phyloP scores from a whole-genome alignment of 2,329 filamentous ascomycete species.

The Neofusicoccum cordaticola region DNA sequence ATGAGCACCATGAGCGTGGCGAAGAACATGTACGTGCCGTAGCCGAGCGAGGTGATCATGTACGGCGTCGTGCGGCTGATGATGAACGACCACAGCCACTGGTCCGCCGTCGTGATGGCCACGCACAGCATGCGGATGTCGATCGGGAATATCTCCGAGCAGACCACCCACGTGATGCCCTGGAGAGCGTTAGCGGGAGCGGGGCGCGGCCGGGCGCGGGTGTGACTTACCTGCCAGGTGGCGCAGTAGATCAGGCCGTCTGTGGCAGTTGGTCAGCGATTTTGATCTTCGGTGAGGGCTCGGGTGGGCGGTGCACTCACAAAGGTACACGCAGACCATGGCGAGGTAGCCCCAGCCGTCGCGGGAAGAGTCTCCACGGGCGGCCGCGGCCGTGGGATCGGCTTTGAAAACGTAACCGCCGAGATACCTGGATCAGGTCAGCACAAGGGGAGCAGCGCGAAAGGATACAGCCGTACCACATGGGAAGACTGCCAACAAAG shows the following conservation, averaged over 20 bases:
- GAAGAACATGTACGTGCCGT: conserved; percentile 49
- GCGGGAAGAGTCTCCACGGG: conserved; percentile 42
- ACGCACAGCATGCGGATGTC: conserved; percentile 51
- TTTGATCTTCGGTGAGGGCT: too few relatives aligned
- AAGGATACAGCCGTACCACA: conserved; percentile 41
- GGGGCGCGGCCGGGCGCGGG: conserved; percentile 35
- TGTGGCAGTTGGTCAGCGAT: too few relatives aligned
- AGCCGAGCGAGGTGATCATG: conserved; percentile 49
- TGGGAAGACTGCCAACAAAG: conserved; percentile 47
- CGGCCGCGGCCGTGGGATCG: conserved; percentile 41
- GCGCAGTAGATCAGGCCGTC: conserved; percentile 52
- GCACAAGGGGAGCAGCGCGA: neutral
- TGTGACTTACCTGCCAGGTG: conserved; percentile 40
- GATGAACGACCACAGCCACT: conserved; percentile 54
- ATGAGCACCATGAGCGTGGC: conserved; percentile 54
- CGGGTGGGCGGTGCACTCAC: too few relatives aligned
- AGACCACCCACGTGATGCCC: conserved; percentile 59
- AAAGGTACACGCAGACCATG: conserved; percentile 56
- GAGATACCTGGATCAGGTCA: conserved; percentile 23
- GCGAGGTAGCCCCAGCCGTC: conserved; percentile 50
- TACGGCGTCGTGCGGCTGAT: conserved; percentile 50
- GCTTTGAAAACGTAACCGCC: conserved; percentile 55
- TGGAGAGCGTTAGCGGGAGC: conserved; percentile 20
- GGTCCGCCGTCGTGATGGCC: conserved; percentile 48
- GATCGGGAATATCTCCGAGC: conserved; percentile 59